Conservation (phyloP, 495 filamentous ascomycete genomes). For the Staphylotrichum tortipilum region DNA sequence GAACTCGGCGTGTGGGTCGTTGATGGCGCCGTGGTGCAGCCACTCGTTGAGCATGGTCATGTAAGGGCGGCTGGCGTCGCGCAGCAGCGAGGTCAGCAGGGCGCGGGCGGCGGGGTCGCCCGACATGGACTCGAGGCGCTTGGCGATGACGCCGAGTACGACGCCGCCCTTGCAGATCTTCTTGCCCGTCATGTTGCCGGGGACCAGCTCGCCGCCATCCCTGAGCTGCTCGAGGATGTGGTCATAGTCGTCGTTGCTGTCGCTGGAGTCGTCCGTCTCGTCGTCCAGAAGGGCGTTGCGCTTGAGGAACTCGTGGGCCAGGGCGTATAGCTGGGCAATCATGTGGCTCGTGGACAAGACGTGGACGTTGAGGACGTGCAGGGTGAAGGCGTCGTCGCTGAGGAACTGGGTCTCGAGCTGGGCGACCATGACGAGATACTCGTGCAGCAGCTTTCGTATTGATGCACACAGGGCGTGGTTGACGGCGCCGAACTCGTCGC, state of each 20-base stretch:
- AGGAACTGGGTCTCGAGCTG: constrained; percentile 89
- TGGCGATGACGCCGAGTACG: constrained; percentile 75
- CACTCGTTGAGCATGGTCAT: constrained; percentile 99
- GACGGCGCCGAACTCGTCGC: constrained; percentile 90
- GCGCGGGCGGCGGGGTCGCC: constrained; percentile 82
- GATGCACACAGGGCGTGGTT: constrained; percentile 93
- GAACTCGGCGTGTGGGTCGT: constrained; percentile 90
- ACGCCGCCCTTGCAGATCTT: constrained; percentile 92
- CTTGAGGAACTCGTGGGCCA: constrained; percentile 79
- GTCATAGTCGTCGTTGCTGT: constrained; percentile 66
- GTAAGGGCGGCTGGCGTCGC: constrained; percentile 87
- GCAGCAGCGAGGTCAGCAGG: constrained; percentile 67
- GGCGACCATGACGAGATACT: constrained; percentile 85
- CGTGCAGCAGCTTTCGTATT: constrained; percentile 81
- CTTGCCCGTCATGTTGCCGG: constrained; percentile 72
- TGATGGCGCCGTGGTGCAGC: constrained; percentile 92
- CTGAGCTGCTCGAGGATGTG: constrained; percentile 74
- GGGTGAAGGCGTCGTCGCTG: constrained; percentile 75
- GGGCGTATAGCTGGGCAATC: constrained; percentile 74
- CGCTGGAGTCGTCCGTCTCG: constrained; percentile 73
- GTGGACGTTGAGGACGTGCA: constrained; percentile 87
- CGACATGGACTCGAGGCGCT: constrained; percentile 75
- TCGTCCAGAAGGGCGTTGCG: constrained; percentile 82
- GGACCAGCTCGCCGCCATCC: constrained; percentile 70
- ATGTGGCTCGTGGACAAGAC: constrained; percentile 83